Conservation (phyloP, 345 rosid genomes). For the Durio zibethinus region DNA sequence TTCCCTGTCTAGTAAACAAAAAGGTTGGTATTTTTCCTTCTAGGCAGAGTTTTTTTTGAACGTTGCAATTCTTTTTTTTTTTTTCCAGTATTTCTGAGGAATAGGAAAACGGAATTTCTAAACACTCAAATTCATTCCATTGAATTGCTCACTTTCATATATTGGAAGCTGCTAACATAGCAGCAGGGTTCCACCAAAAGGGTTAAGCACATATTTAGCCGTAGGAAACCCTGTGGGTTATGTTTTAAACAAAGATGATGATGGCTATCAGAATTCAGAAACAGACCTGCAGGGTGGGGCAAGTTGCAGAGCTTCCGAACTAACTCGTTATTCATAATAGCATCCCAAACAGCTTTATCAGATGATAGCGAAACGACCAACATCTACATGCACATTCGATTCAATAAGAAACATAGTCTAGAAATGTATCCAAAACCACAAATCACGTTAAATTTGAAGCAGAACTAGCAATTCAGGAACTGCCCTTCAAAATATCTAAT, state of each 20-base stretch:
- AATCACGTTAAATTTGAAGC: background rate
- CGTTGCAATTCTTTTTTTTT: background rate
- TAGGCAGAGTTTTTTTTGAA: background rate
- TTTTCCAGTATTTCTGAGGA: too few relatives aligned
- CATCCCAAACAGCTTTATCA: constrained; percentile 55
- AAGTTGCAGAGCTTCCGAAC: constrained; percentile 34
- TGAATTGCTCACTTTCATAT: too few relatives aligned
- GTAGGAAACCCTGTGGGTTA: background rate
- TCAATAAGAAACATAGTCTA: background rate
- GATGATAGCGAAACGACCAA: constrained; percentile 44
- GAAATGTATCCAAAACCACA: background rate
- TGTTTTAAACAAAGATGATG: background rate
- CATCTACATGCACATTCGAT: constrained; percentile 25
- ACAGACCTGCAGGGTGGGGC: constrained; percentile 28
- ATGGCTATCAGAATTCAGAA: background rate
- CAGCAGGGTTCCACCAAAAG: background rate
- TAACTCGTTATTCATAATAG: constrained; percentile 39
- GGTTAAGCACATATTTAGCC: too few relatives aligned
- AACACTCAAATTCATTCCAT: background rate
- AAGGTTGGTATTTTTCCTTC: too few relatives aligned
- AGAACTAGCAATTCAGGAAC: background rate
- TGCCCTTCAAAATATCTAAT: background rate
- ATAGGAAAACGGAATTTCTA: too few relatives aligned
- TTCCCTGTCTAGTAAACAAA: background rate
- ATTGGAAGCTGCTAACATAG: background rate